Conservation (phyloP, 352 stramenopile species). For the Phytophthora meadii region DNA sequence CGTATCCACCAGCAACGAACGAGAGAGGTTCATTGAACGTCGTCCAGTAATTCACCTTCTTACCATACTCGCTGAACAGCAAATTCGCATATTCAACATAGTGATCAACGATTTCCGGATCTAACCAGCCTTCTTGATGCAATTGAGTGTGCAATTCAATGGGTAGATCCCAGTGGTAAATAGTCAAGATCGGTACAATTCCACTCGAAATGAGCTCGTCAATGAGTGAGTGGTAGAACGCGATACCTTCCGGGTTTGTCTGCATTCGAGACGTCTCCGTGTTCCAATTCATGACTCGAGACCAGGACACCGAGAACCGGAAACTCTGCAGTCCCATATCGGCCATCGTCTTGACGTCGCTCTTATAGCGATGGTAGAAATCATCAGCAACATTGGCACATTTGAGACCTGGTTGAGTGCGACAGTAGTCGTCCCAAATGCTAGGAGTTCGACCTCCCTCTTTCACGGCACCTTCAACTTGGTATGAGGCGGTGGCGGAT, state of each 20-base stretch:
- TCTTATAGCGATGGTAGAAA: constrained; percentile 91
- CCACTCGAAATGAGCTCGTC: constrained; percentile 70
- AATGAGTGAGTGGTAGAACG: constrained; percentile 94
- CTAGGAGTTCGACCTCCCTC: constrained; percentile 70
- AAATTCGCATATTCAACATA: constrained; percentile 89
- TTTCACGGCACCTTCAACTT: constrained; percentile 91
- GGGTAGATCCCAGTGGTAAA: constrained; percentile 85
- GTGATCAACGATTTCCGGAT: constrained; percentile 50
- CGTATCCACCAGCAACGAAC: constrained; percentile 55
- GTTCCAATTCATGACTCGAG: constrained; percentile 88
- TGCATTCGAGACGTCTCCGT: constrained; percentile 40
- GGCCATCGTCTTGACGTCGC: constrained; percentile 94
- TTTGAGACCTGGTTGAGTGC: constrained; percentile 58
- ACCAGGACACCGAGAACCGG: constrained; percentile 94
- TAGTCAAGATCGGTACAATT: constrained; percentile 68
- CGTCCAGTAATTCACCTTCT: constrained; percentile 93
- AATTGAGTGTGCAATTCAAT: constrained; percentile 80
- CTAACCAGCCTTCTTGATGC: constrained; percentile 54
- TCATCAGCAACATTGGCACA: constrained; percentile 93
- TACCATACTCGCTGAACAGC: constrained; percentile 91
- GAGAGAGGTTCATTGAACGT: constrained; percentile 95
- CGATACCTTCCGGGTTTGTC: constrained; percentile 86
- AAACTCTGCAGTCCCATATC: constrained; percentile 91
- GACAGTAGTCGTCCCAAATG: constrained; percentile 94
- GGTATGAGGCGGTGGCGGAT: constrained; percentile 86